Evolutionary conservation across 75 land plant species (phyloP).

Genomic region (Pseudotsuga menziesii): DNA sequence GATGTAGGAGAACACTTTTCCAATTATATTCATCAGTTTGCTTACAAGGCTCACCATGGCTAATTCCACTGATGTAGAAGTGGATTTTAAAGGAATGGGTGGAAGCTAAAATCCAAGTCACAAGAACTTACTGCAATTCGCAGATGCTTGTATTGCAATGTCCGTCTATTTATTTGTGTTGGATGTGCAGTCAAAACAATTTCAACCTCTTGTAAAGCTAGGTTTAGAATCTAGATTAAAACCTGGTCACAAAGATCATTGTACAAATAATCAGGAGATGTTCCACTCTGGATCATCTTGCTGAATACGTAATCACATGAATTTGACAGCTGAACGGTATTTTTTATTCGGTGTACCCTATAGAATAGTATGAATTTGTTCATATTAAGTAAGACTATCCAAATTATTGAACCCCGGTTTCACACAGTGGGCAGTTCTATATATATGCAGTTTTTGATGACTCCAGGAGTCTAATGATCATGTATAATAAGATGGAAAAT

Average conservation of each 20-base stretch:
- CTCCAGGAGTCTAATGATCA: background rate
- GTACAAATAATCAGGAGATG: constrained; percentile 75
- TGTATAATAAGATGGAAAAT: background rate
- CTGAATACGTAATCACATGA: constrained; percentile 93
- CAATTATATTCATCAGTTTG: background rate
- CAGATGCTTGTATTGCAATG: constrained; percentile 88
- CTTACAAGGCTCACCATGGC: background rate
- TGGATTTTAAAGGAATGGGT: background rate
- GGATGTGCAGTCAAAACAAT: constrained; percentile 99
- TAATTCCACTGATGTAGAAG: background rate
- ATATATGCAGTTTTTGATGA: background rate
- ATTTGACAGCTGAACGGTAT: constrained; percentile 49
- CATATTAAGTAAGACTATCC: background rate
- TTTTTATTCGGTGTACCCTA: constrained; percentile 60
- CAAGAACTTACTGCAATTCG: constrained; percentile 64
- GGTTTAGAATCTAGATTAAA: background rate
- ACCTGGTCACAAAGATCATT: constrained; percentile 87
- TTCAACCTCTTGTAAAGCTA: constrained; percentile 70
- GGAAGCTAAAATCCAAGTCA: background rate
- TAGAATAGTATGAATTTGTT: constrained; percentile 1
- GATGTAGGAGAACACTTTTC: background rate
- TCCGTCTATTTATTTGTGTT: constrained; percentile 89
- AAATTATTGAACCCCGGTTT: background rate
- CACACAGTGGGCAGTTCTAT: background rate
- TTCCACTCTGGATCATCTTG: constrained; percentile 73